Base-by-base conservation (phyloP, 768 basidiomycete species). In the Kwoniella heveanensis region DNA sequence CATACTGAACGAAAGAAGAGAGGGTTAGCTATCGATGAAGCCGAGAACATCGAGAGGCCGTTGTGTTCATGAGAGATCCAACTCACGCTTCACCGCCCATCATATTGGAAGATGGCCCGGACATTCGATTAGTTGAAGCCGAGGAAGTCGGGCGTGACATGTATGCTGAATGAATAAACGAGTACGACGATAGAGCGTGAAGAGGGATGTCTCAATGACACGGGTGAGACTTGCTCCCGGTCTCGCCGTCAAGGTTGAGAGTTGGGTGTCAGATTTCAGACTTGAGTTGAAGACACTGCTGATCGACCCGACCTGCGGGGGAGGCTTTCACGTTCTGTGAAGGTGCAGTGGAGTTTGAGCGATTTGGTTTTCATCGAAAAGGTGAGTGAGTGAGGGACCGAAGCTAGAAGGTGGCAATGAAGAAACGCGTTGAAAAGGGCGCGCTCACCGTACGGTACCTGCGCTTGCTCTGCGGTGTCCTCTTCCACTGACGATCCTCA, bases 1-100 rank as follows among this genome's bases (percentile, higher is more conserved):
- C 62, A 64, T 64, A 36, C 62, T 64, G 22, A 22, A 25, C 12
- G 25, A 27, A 29, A 3, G 56, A 17, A 27, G 21, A 29, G 32
- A 13, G 32, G 32, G 13, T 32, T 13, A 32, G 32, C 32, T 32
- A n/a, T n/a, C n/a, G n/a, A n/a, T n/a, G n/a, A n/a, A n/a, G n/a
- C n/a, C n/a, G n/a, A n/a, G n/a, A n/a, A n/a, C n/a, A n/a, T n/a
- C n/a, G n/a, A n/a, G n/a, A n/a, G n/a, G n/a, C n/a, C n/a, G n/a
- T n/a, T n/a, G n/a, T n/a, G n/a, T n/a, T n/a, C n/a, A n/a, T n/a
- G n/a, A n/a, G n/a, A n/a, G n/a, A n/a, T n/a, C n/a, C n/a, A 15
- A 64, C 62, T 64, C 50, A 64, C 62, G 27, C 27, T 57, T 64
- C 62, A n/a, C 62, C 62, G 2, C 62, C 62, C 55, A 57, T 57